Evolutionary conservation across 2,329 filamentous ascomycete species (phyloP).

Genomic region (Colletotrichum cordylinicola): DNA sequence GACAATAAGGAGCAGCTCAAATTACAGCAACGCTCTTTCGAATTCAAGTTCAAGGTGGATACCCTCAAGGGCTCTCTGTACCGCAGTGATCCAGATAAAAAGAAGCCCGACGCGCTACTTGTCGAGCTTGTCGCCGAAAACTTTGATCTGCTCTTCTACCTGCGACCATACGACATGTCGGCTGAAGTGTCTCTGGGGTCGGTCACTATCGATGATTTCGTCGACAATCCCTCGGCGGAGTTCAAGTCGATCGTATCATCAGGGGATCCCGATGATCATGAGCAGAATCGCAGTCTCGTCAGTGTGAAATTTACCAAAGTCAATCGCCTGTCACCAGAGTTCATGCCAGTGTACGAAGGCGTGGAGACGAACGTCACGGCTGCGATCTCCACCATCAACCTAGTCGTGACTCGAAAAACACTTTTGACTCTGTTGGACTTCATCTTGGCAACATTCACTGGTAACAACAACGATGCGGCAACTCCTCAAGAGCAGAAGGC

Average conservation of each 20-base stretch:
- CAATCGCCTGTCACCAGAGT: conserved; percentile 90
- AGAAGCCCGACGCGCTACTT: conserved; percentile 78
- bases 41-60: conserved; percentile 96
- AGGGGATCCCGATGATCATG: conserved; percentile 72
- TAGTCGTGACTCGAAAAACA: conserved; percentile 92
- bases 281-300: conserved; percentile 81
- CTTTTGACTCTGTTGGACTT: conserved; percentile 93
- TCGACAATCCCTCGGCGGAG: conserved; percentile 85
- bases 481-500: conserved; percentile 36
- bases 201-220: conserved; percentile 91
- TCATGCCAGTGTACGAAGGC: conserved; percentile 88
- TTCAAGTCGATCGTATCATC: conserved; percentile 99
- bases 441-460: conserved; percentile 88
- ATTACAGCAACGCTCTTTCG: conserved; percentile 88
- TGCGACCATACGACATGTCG: conserved; percentile 89
- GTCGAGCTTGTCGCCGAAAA: conserved; percentile 91
- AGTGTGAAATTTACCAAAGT: conserved; percentile 89
- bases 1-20: conserved; percentile 63
- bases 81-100: conserved; percentile 79
- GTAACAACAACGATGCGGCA: conserved; percentile 50
- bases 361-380: conserved; percentile 93
- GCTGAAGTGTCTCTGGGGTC: conserved; percentile 89
- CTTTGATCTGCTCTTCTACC: conserved; percentile 87
- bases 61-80: conserved; percentile 92
- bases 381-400: conserved; percentile 91